Conservation (phyloP, 495 filamentous ascomycete genomes). For the Penicillium lividum region DNA sequence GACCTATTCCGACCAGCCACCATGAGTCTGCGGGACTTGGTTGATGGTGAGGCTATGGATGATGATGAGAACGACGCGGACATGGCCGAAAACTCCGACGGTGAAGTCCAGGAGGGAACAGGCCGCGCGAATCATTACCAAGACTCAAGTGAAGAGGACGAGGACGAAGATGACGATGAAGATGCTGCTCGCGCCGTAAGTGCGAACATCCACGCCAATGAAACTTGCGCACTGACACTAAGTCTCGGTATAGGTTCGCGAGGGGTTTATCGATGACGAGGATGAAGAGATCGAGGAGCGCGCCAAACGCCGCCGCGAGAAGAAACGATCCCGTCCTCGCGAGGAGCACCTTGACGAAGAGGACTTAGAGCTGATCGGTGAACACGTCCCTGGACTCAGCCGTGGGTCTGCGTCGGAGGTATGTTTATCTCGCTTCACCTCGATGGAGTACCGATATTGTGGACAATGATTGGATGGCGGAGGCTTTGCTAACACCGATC, state of each 20-base stretch:
- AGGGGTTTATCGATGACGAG: constrained; percentile 96
- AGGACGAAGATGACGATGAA: constrained; percentile 92
- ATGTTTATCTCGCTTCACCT: constrained; percentile 20
- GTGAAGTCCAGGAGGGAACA: constrained; percentile 54
- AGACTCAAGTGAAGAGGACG: constrained; percentile 94
- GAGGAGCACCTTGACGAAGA: constrained; percentile 93
- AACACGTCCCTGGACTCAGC: constrained; percentile 68
- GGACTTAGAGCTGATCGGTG: constrained; percentile 91
- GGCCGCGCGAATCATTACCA: constrained; percentile 53
- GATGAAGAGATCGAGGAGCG: constrained; percentile 77
- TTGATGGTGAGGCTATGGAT: constrained; percentile 82
- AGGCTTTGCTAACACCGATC: constrained; percentile 2
- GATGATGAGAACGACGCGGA: constrained; percentile 91
- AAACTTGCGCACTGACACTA: neutral
- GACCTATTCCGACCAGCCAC: constrained; percentile 31
- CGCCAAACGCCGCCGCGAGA: constrained; percentile 60
- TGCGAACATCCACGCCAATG: constrained; percentile 10
- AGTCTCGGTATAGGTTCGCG: constrained; percentile 61
- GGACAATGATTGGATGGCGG: neutral
- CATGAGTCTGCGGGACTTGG: constrained; percentile 78
- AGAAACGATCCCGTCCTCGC: constrained; percentile 50
- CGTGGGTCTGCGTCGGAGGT: constrained; percentile 65
- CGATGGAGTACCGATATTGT: neutral
- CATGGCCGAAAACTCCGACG: constrained; percentile 74
- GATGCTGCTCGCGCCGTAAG: constrained; percentile 63